Conservation (phyloP, 768 basidiomycete genomes). For the Tylopilus cervinicoccineus region DNA sequence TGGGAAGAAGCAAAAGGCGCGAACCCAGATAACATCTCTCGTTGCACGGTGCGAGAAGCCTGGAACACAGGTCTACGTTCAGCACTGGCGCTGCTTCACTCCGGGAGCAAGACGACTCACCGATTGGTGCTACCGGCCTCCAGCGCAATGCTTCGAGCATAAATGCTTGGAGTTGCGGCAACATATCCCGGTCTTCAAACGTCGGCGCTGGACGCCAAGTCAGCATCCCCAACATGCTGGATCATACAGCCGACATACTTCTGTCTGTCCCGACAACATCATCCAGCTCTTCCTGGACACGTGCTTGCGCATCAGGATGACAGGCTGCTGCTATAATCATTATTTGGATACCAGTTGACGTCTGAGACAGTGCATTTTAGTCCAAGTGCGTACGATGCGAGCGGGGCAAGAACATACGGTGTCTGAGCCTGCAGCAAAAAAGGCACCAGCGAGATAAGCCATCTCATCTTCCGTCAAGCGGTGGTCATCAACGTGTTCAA, state of each 20-base stretch:
- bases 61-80: background rate
- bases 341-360: constrained; percentile 47
- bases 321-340: constrained; percentile 45
- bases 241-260: constrained; percentile 2
- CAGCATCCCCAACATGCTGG: background rate
- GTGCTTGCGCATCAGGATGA: constrained; percentile 45
- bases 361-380: constrained; percentile 18
- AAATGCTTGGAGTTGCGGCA: constrained; percentile 35
- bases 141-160: constrained; percentile 33
- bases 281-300: constrained; percentile 50
- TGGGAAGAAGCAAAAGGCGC: background rate
- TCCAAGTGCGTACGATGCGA: too few relatives aligned
- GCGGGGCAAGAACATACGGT: constrained; percentile 30
- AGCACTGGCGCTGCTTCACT: background rate
- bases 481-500: constrained; percentile 46
- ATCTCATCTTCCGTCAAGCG: constrained; percentile 49
- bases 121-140: constrained; percentile 28
- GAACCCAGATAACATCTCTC: constrained; percentile 57
- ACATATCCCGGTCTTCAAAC: constrained; percentile 29
- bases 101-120: constrained; percentile 17
- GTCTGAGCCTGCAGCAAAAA: constrained; percentile 59
- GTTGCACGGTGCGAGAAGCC: constrained; percentile 61
- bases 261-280: constrained; percentile 39
- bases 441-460: constrained; percentile 54
- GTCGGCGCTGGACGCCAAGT: constrained; percentile 26